These are phyloP conservation scores for Candida maesae DNA, from an alignment of 805 yeast species.

Conservation along the genomic window DNA sequence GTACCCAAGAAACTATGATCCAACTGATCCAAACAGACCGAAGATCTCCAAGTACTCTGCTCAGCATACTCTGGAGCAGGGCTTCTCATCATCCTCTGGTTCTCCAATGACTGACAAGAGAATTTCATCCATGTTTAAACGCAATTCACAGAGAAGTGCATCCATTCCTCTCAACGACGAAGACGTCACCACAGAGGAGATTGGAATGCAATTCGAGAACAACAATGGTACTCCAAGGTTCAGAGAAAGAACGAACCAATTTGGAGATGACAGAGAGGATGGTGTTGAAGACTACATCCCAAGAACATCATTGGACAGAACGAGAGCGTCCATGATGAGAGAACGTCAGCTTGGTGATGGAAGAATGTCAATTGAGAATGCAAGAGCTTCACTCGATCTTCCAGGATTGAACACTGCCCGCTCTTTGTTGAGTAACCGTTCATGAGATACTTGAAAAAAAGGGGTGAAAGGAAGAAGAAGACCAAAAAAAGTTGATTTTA, in stretches of 20 bases:
- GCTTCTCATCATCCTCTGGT: conserved; percentile 5
- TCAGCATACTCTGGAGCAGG: conserved; percentile 29
- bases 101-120: conserved; percentile 25
- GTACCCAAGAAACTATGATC: conserved; percentile 69
- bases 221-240: conserved; percentile 29
- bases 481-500: no score
- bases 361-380: conserved; percentile 36
- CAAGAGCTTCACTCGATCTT: conserved; percentile 37
- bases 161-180: conserved; percentile 25
- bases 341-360: conserved; percentile 35
- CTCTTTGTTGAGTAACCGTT: conserved; percentile 28
- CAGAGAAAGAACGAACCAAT: conserved; percentile 5
- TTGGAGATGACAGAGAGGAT: conserved; percentile 2
- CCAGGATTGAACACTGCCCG: conserved; percentile 40
- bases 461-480: no score
- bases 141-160: conserved; percentile 27
- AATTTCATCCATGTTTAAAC: conserved; percentile 37
- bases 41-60: conserved; percentile 45
- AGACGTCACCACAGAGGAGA: conserved; percentile 37
- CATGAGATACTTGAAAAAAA: no score
- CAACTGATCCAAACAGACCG: conserved; percentile 69
- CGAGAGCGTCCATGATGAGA: conserved; percentile 34
- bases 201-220: conserved; percentile 30
- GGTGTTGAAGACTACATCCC: conserved; percentile 15
- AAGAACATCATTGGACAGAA: conserved; percentile 36